phyloP scores from a whole-genome alignment of 495 filamentous ascomycete genomes.

The Aspergillus coremiiformis region DNA sequence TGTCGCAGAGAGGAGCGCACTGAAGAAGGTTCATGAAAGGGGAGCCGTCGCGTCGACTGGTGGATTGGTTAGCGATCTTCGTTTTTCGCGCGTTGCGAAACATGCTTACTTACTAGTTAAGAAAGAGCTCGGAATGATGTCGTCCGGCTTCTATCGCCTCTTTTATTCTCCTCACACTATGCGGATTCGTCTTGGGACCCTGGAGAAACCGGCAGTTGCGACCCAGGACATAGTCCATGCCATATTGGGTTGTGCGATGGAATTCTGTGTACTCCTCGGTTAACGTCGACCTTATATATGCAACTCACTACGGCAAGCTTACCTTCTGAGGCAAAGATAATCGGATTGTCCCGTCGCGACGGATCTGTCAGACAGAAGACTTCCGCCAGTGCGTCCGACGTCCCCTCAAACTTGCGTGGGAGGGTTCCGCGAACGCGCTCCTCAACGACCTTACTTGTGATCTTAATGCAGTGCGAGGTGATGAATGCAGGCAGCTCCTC shows the following conservation, averaged over 20 bases:
- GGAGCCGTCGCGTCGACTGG: conserved; percentile 51
- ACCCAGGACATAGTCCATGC: conserved; percentile 49
- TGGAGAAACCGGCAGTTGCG: conserved; percentile 59
- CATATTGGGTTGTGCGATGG: conserved; percentile 56
- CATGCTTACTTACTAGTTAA: conserved; percentile 55
- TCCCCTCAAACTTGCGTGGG: conserved; percentile 37
- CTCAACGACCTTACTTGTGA: conserved; percentile 32
- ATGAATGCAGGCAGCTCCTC: conserved; percentile 69
- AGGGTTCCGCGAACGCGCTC: conserved; percentile 30
- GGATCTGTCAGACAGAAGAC: conserved; percentile 75
- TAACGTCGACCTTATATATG: too few relatives aligned
- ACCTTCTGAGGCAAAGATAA: conserved; percentile 75
- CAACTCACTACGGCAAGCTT: too few relatives aligned
- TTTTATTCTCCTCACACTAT: conserved; percentile 47
- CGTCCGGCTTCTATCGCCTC: conserved; percentile 48
- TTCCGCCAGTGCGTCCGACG: conserved; percentile 66
- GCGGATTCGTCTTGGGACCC: conserved; percentile 46
- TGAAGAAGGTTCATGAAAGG: conserved; percentile 62
- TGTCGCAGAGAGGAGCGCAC: conserved; percentile 55
- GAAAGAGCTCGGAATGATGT: conserved; percentile 58
- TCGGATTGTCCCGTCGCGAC: conserved; percentile 63
- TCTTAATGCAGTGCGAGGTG: conserved; percentile 34
- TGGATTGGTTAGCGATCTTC: conserved; percentile 2
- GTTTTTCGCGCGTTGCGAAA: background rate
- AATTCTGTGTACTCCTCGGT: conserved; percentile 36